Evolutionary conservation across 2,329 filamentous ascomycete genomes (phyloP).

Genomic region (Claviceps cyperi): DNA sequence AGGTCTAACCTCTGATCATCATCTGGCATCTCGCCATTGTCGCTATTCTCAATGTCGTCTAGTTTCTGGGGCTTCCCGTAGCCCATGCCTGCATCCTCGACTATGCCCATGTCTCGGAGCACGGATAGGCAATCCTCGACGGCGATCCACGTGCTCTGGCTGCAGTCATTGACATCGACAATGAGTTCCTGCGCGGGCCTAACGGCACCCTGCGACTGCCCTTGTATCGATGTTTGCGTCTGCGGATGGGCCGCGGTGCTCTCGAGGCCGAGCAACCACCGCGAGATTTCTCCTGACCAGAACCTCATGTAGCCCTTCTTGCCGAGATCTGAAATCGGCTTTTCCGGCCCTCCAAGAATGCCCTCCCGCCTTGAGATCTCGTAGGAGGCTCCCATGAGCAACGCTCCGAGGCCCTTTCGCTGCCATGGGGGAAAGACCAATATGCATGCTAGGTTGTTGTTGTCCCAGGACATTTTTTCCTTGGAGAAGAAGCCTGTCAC

Average conservation of each 20-base stretch:
- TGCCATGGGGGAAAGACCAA: conserved; percentile 94
- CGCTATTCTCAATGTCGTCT: conserved; percentile 2
- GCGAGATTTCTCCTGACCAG: conserved; percentile 72
- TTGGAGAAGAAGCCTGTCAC: conserved; percentile 97
- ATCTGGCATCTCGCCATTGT: conserved; percentile 2
- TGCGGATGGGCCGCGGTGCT: conserved; percentile 13
- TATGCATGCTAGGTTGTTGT: conserved; percentile 95
- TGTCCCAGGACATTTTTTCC: conserved; percentile 97
- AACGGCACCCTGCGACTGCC: neutral
- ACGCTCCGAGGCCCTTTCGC: conserved; percentile 69
- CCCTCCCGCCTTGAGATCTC: conserved; percentile 76
- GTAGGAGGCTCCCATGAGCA: conserved; percentile 89
- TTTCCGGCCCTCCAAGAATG: conserved; percentile 81
- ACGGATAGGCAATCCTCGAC: conserved; percentile 70
- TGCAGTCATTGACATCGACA: conserved; percentile 56
- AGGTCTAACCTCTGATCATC: neutral
- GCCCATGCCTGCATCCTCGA: conserved; percentile 40
- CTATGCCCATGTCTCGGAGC: conserved; percentile 65
- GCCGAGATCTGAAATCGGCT: conserved; percentile 78
- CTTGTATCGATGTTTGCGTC: neutral
- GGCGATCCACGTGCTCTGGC: conserved; percentile 67
- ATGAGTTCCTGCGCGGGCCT: conserved; percentile 26
- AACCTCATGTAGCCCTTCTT: conserved; percentile 69
- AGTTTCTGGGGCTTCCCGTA: conserved; percentile 21
- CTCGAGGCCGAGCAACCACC: conserved; percentile 42